Base-by-base conservation (phyloP, 331 rosid species). In the Quercus tomentella region DNA sequence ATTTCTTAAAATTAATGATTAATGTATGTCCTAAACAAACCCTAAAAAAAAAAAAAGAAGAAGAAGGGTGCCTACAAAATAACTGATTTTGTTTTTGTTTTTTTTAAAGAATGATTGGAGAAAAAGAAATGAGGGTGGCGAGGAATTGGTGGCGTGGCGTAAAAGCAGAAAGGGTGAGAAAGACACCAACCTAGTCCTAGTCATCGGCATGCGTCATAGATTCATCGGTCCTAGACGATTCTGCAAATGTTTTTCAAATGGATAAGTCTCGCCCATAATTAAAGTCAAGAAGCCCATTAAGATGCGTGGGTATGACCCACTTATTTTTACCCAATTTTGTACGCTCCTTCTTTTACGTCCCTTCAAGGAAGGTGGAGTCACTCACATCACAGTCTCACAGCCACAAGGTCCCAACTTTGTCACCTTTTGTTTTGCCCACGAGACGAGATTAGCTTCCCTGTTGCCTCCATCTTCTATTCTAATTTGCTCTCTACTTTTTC, bases 201-300 rank as follows among this genome's bases (percentile, higher is more conserved):
- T 49, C 54, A 14, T 49, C 18, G 17, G 17, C 54, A 49, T 49
- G 45, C 45, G 45, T 1, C 9, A 56, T 18, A 18, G 71, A 75
- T 89, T 49, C 90, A 89, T 49, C 9, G 85, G 41, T 14, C 45
- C 76, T 82, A 58, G 87, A 87, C 89, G 18, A 62, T 12, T 9
- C 51, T 41, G 15, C 21, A 30, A 68, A 7, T 12, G 35, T 70
- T 65, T 56, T 28, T 49, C 17, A 7, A 80, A 73, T 73, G 89
- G 93, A 86, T 77, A 86, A 84, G 82, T 60, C 56, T 87, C 58
- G n/a, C 74, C 8, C 45, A 41, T 41, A 41, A 41, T 41, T 1
- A 72, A 80, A 72, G 83, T 84, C 89, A 79, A 79, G 75, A 18
- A 18, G 6, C 33, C 72, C 67, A 76, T 17, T 56, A 22, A 28